phyloP scores from a whole-genome alignment of 2,329 filamentous ascomycete genomes.

The Exophiala viscosa region DNA sequence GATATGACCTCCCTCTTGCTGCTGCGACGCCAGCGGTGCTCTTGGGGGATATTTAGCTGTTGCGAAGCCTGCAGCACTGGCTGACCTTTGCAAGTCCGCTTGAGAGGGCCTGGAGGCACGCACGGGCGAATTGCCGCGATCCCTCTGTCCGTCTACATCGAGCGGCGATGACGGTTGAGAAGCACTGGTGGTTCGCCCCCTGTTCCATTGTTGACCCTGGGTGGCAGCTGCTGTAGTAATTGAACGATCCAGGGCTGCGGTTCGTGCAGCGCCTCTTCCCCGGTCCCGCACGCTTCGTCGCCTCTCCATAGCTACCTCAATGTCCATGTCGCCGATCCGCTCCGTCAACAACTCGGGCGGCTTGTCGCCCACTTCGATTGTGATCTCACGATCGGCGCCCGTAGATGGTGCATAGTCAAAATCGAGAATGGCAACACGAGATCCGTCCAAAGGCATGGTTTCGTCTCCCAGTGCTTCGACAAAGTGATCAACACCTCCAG shows the following conservation, averaged over 20 bases:
- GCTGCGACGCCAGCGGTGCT: constrained; percentile 24
- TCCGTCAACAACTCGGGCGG: constrained; percentile 69
- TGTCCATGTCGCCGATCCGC: constrained; percentile 68
- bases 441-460: constrained; percentile 73
- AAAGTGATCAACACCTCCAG: constrained; percentile 60
- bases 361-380: constrained; percentile 69
- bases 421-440: constrained; percentile 68
- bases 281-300: constrained; percentile 54
- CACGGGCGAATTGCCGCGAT: constrained; percentile 5
- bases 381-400: constrained; percentile 57
- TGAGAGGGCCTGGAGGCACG: constrained; percentile 4
- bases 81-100: constrained; percentile 23
- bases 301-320: constrained; percentile 74
- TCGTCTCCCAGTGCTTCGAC: constrained; percentile 62
- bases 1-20: constrained; percentile 9
- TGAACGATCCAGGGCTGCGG: constrained; percentile 36
- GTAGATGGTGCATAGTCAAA: constrained; percentile 62
- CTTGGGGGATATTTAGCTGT: constrained; percentile 60
- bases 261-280: constrained; percentile 10
- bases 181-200: constrained; percentile 9
- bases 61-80: constrained; percentile 63
- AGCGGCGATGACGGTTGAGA: constrained; percentile 28
- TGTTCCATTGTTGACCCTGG: constrained; percentile 7
- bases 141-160: constrained; percentile 37
- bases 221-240: constrained; percentile 33